Evolutionary conservation across 495 filamentous ascomycete genomes (phyloP), one percentile per base, ranked within the genome.

Genomic region (Evansstolkia leycettana): DNA sequence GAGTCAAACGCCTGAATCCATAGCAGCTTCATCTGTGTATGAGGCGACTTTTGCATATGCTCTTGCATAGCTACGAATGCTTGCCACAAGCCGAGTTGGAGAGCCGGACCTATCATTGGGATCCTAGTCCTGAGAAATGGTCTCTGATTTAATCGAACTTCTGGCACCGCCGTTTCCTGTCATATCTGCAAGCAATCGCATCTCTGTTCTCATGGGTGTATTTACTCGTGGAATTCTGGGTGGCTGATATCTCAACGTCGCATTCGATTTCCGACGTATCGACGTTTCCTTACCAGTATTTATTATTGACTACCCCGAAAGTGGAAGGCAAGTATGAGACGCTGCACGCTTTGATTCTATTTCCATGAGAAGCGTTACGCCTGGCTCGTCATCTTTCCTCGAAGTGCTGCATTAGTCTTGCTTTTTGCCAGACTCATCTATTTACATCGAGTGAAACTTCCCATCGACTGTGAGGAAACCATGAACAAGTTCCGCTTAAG

Each of bases 1-100:
- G 18, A 40, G 33, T 34, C 37, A 32, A 20, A 31, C 12, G 46
- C 43, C 42, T 44, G 49, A 45, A 36, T 24, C 5, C 26, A 45
- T 30, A 44, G 5, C 28, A 29, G 28, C 28, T 4, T n/a, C 14
- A 6, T 15, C 28, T 29, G 5, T n/a, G 28, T 29, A 15, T 29
- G 28, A 29, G 28, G 28, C 28, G 14, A 29, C 11, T 5, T 29
- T 15, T 12, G 14, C 4, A n/a, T n/a, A 29, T n/a, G 11, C 5
- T 29, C 4, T 29, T 29, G 28, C 28, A 29, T 29, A 5, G 5
- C 28, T 29, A 5, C 11, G 5, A 15, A 29, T n/a, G 28, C 5
- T 29, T 29, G 28, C 28, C 28, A 29, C 28, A 29, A 15, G 14
- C 12, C 28, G 28, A 29, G 28, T n/a, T n/a, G 28, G 10, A 15